phyloP scores from a whole-genome alignment of 2,329 filamentous ascomycete species.

The Claviceps sp. region DNA sequence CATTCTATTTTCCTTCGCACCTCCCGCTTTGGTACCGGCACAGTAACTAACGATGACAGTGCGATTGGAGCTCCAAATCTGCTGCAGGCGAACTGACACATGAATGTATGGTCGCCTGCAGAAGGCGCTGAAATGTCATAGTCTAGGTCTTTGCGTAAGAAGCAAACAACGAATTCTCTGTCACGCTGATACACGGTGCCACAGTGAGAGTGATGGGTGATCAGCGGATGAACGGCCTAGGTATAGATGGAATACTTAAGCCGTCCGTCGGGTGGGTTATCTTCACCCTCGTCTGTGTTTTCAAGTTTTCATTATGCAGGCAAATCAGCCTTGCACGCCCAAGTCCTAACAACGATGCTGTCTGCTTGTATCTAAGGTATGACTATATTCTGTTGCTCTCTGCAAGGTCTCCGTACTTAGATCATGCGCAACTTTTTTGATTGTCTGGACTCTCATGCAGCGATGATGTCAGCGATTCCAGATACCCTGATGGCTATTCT shows the following conservation, averaged over 20 bases:
- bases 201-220: no score
- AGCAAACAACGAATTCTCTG: background rate
- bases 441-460: background rate
- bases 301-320: no score
- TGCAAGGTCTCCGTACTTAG: background rate
- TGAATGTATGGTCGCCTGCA: constrained; percentile 6
- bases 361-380: no score
- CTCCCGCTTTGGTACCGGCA: background rate
- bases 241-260: no score
- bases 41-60: constrained; percentile 4
- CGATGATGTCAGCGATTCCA: background rate
- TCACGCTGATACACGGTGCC: background rate
- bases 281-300: no score
- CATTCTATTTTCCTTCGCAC: background rate
- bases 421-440: background rate
- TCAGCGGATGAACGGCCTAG: no score
- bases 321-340: no score
- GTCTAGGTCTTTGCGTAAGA: background rate
- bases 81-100: constrained; percentile 12
- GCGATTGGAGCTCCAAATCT: constrained; percentile 16
- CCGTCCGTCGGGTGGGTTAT: no score
- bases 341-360: no score
- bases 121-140: background rate
- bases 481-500: constrained; percentile 5
- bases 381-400: no score